A percentile compares a stretch with the other conserved stretches of the same genome.
phyloP scores from a whole-genome alignment of 805 yeast genomes.

The Hanseniaspora lachancei region DNA sequence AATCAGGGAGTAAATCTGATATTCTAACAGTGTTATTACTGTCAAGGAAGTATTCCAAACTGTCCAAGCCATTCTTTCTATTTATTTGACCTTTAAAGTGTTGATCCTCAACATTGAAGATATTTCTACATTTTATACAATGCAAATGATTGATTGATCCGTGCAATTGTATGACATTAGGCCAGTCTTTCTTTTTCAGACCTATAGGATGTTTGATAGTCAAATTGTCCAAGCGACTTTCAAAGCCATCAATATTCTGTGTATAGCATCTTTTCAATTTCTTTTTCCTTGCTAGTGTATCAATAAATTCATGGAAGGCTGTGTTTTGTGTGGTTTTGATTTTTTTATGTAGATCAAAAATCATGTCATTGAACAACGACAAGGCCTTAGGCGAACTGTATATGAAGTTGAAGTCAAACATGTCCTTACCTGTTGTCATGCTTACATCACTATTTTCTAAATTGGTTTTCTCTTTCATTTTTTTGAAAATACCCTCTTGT shows the following conservation, averaged over 20 bases:
- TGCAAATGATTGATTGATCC: conserved; percentile 63
- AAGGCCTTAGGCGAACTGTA: conserved; percentile 53
- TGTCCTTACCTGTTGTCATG: conserved; percentile 42
- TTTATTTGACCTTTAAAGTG: conserved; percentile 27
- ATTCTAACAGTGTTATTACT: conserved; percentile 16
- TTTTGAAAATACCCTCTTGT: conserved; percentile 59
- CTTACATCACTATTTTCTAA: conserved; percentile 15
- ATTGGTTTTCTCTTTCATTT: conserved; percentile 31
- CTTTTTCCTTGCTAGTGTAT: conserved; percentile 45
- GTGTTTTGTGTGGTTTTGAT: conserved; percentile 53
- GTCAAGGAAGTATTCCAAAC: conserved; percentile 17
- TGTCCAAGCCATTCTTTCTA: background rate
- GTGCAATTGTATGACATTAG: conserved; percentile 65
- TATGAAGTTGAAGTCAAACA: conserved; percentile 62
- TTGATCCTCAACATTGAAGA: conserved; percentile 39
- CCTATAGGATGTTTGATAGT: conserved; percentile 39
- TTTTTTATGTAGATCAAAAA: conserved; percentile 45
- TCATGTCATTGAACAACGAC: conserved; percentile 58
- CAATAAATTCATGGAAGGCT: conserved; percentile 54
- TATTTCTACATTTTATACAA: conserved; percentile 63
- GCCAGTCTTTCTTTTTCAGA: conserved; percentile 31
- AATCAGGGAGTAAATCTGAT: conserved; percentile 33
- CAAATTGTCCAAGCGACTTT: conserved; percentile 40
- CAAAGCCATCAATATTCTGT: conserved; percentile 78
- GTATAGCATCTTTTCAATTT: conserved; percentile 66